A percentile compares a stretch with the other conserved stretches of the same genome.
Conservation (phyloP, 2,329 filamentous ascomycete species). For the Calonectria crousiana region DNA sequence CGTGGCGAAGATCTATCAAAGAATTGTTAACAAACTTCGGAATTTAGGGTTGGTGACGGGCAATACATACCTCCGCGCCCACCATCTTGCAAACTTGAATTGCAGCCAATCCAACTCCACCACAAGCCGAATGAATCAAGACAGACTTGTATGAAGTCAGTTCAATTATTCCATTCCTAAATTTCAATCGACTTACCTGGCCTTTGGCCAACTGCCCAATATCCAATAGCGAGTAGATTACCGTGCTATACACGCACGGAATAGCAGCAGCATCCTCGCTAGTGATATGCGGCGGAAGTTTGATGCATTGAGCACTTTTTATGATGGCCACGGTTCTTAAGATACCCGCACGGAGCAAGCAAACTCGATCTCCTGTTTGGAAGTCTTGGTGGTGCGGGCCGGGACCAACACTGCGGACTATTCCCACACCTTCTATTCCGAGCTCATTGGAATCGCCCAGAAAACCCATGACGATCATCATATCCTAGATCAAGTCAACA, state of each 20-base stretch:
- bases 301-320: background rate
- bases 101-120: slow-evolving; percentile 47
- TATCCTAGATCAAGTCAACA: background rate
- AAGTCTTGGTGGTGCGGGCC: background rate
- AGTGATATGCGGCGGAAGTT: background rate
- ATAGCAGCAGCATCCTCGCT: background rate
- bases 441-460: background rate
- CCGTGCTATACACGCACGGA: background rate
- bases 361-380: background rate
- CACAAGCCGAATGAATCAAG: slow-evolving; percentile 48
- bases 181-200: background rate
- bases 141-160: slow-evolving; percentile 31
- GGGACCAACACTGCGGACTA: background rate
- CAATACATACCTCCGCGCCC: slow-evolving; percentile 35
- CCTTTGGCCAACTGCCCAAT: background rate
- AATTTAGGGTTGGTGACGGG: background rate
- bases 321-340: background rate
- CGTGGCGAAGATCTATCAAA: slow-evolving; percentile 32
- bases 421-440: background rate
- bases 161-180: background rate
- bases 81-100: slow-evolving; percentile 40
- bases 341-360: background rate
- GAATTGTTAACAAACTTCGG: background rate
- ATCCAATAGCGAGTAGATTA: background rate
- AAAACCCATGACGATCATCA: background rate